phyloP scores from a whole-genome alignment of 164 flowering plant genomes.

The Chloranthus sessilifolius region DNA sequence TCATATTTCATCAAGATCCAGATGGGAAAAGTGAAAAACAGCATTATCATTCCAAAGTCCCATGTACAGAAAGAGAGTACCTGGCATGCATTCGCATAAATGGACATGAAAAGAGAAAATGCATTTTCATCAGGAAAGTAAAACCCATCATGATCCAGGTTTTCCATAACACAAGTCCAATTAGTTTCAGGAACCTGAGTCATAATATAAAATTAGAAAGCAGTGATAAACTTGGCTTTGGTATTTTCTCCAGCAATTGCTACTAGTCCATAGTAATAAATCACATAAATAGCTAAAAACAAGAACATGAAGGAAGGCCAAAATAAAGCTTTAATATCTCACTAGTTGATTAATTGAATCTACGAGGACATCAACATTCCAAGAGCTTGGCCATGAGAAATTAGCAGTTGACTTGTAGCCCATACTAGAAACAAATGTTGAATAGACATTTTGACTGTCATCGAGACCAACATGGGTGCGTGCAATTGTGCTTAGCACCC shows the following conservation, averaged over 20 bases:
- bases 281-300: background rate
- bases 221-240: background rate
- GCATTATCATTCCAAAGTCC: background rate
- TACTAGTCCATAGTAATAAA: no score
- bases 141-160: slow-evolving; percentile 90
- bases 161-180: slow-evolving; percentile 78
- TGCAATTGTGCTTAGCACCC: slow-evolving; percentile 57
- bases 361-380: slow-evolving; percentile 75
- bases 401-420: slow-evolving; percentile 45
- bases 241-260: no score
- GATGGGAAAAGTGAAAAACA: no score
- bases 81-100: slow-evolving; percentile 46
- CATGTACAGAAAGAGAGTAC: slow-evolving; percentile 14
- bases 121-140: slow-evolving; percentile 69
- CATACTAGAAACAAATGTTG: slow-evolving; percentile 58
- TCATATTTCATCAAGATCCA: slow-evolving; percentile 6
- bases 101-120: slow-evolving; percentile 70
- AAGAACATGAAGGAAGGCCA: background rate
- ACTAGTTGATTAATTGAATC: slow-evolving; percentile 87
- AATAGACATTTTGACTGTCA: slow-evolving; percentile 48
- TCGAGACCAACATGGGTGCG: slow-evolving; percentile 65
- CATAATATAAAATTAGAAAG: slow-evolving; percentile 7
- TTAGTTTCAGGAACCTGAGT: slow-evolving; percentile 74
- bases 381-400: slow-evolving; percentile 45
- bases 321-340: slow-evolving; percentile 21